Percentiles rank a stretch among this genome's conserved stretches.
Evolutionary conservation across 1,284 basidiomycete genomes (phyloP).

Genomic region (Lentinula novae-zelandiae): DNA sequence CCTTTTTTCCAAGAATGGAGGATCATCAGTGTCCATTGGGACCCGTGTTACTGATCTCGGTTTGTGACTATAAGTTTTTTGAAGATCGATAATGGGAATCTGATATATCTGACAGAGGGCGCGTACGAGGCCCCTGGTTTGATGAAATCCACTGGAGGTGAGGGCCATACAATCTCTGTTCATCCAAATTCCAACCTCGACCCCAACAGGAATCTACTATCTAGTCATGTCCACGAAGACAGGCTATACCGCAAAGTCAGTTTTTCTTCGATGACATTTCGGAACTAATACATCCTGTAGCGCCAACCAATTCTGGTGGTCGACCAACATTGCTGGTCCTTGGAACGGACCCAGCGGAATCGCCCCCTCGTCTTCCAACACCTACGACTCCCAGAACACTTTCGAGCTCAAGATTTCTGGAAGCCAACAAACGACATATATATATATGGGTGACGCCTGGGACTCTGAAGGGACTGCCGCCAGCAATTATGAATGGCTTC

Average conservation of each 20-base stretch:
- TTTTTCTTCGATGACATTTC: background rate
- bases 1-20: background rate
- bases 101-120: constrained; percentile 3
- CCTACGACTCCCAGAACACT: constrained; percentile 28
- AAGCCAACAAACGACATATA: constrained; percentile 21
- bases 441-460: constrained; percentile 29
- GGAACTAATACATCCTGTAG: background rate
- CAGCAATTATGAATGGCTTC: constrained; percentile 28
- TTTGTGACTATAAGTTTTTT: background rate
- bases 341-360: constrained; percentile 16
- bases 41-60: constrained; percentile 14
- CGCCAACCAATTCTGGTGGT: constrained; percentile 17
- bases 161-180: background rate
- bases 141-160: constrained; percentile 10
- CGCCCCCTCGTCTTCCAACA: constrained; percentile 19
- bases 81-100: background rate
- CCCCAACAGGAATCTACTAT: constrained; percentile 15
- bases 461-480: constrained; percentile 15
- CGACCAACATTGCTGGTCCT: constrained; percentile 15
- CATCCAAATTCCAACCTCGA: background rate
- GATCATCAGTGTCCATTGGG: constrained; percentile 9
- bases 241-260: constrained; percentile 11
- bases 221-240: constrained; percentile 17
- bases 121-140: constrained; percentile 14
- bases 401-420: constrained; percentile 24